Conservation (phyloP, 2,329 filamentous ascomycete genomes). For the Trichoderma guizhouense region DNA sequence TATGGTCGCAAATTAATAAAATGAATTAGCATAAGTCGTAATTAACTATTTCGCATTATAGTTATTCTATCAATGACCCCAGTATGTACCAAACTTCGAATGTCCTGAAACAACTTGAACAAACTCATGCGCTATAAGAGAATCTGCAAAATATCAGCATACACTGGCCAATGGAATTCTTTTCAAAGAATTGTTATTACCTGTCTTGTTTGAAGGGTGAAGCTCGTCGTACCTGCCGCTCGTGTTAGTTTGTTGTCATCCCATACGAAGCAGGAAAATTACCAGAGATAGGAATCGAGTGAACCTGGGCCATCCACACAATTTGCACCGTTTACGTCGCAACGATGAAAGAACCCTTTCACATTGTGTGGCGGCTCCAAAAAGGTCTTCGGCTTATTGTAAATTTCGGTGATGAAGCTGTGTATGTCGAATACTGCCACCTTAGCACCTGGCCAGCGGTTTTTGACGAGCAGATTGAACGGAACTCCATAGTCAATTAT, state of each 20-base stretch:
- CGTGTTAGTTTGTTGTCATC: slow-evolving; percentile 24
- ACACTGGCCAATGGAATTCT: background rate
- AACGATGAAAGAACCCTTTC: slow-evolving; percentile 55
- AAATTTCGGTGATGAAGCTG: slow-evolving; percentile 61
- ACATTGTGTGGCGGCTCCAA: slow-evolving; percentile 64
- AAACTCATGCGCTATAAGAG: background rate
- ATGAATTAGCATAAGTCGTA: background rate
- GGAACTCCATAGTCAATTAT: slow-evolving; percentile 48
- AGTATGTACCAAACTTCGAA: background rate
- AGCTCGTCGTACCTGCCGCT: slow-evolving; percentile 60
- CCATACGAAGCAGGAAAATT: background rate
- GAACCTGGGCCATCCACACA: background rate
- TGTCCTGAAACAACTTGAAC: background rate
- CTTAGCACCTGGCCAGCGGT: slow-evolving; percentile 54
- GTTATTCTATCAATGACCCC: background rate
- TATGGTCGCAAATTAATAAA: background rate
- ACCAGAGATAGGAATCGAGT: slow-evolving; percentile 5
- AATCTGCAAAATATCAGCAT: background rate
- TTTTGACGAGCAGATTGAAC: slow-evolving; percentile 41
- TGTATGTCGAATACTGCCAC: slow-evolving; percentile 68
- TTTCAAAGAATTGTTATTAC: background rate
- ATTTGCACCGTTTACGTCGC: slow-evolving; percentile 30
- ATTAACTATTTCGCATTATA: background rate
- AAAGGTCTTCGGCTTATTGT: slow-evolving; percentile 56
- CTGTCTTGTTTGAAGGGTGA: slow-evolving; percentile 9